A percentile compares a stretch with the other conserved stretches of the same genome.
These are phyloP conservation scores for Atractiella rhizophila DNA, from an alignment of 768 basidiomycete genomes.

Conservation along the genomic window DNA sequence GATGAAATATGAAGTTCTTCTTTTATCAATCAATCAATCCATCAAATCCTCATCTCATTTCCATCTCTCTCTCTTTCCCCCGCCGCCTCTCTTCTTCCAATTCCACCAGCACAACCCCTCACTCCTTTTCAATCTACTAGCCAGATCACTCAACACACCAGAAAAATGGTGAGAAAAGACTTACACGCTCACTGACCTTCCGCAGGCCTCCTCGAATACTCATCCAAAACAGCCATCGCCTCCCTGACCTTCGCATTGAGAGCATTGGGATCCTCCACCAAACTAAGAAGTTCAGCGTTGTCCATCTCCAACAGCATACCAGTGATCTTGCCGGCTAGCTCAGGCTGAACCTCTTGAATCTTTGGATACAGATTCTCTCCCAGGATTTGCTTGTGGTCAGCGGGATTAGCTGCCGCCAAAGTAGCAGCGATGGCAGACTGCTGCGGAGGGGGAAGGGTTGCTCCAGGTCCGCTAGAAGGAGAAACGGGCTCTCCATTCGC, in stretches of 20 bases:
- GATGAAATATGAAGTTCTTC: too few relatives aligned
- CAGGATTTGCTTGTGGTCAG: slow-evolving; percentile 97
- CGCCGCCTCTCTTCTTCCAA: too few relatives aligned
- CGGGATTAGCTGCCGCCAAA: slow-evolving; percentile 34
- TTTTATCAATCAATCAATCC: too few relatives aligned
- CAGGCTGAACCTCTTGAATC: slow-evolving; percentile 45
- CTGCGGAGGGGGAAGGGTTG: too few relatives aligned
- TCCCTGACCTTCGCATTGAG: slow-evolving; percentile 76
- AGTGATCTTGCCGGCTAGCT: slow-evolving; percentile 42
- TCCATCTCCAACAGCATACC: slow-evolving; percentile 96
- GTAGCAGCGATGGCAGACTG: slow-evolving; percentile 37
- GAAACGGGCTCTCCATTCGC: slow-evolving; percentile 8
- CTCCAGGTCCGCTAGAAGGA: slow-evolving; percentile 18
- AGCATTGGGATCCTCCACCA: slow-evolving; percentile 56
- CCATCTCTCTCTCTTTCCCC: too few relatives aligned
- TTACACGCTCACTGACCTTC: too few relatives aligned
- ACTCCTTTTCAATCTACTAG: too few relatives aligned
- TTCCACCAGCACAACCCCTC: too few relatives aligned
- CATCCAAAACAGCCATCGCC: slow-evolving; percentile 65
- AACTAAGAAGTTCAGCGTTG: slow-evolving; percentile 67
- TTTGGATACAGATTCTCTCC: slow-evolving; percentile 38
- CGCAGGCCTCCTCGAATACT: slow-evolving; percentile 28
- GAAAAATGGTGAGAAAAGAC: too few relatives aligned
- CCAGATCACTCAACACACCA: too few relatives aligned
- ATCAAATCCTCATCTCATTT: too few relatives aligned